Evolutionary conservation across 108 stramenopile genomes (phyloP), one percentile per base, ranked within the genome.

Genomic region (Fistulifera pelliculosa): DNA sequence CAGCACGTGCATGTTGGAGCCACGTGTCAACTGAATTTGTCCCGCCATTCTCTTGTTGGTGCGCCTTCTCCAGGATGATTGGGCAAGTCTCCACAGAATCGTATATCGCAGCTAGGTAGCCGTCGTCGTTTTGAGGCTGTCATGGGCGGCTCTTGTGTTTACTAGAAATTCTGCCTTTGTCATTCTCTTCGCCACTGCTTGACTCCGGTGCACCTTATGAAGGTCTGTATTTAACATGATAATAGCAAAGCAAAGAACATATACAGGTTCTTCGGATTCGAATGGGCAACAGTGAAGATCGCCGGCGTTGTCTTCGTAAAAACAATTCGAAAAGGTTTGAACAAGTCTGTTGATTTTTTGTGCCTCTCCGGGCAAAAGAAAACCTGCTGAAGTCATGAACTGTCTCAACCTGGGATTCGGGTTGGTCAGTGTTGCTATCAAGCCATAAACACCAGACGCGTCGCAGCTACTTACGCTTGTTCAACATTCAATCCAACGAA

Each of bases 141-240:
- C 67, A 23, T 82, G 74, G 13, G 71, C 75, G 15, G 87, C 85
- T 40, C 86, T 69, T 27, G 95, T 52, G 63, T 96, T 98, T 21
- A 65, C 81, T 22, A 94, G 49, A 63, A 98, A 98, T 56, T 94
- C 90, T 3, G 59, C 51, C 50, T 80, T 78, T 27, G 94, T 85
- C 95, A 98, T 98, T 60, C 75, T 86, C 58, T 84, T 88, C 1
- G 49, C 41, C 3, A 19, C 16, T 24, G 38, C 14, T 41, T 28
- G 35, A 48, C 24, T 24, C 11, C 16, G 17, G 59, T 62, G 39
- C 49, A 71, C 62, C 66, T 91, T 94, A 69, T 98, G 94, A 60
- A 96, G 64, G 60, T 98, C 97, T 1, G 97, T 98, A 71, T 98
- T 98, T 14, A 98, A 73, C 87, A 98, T 96, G 61, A 98, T 98